phyloP scores from a whole-genome alignment of 352 stramenopile genomes.

The Phytopythium boreale region DNA sequence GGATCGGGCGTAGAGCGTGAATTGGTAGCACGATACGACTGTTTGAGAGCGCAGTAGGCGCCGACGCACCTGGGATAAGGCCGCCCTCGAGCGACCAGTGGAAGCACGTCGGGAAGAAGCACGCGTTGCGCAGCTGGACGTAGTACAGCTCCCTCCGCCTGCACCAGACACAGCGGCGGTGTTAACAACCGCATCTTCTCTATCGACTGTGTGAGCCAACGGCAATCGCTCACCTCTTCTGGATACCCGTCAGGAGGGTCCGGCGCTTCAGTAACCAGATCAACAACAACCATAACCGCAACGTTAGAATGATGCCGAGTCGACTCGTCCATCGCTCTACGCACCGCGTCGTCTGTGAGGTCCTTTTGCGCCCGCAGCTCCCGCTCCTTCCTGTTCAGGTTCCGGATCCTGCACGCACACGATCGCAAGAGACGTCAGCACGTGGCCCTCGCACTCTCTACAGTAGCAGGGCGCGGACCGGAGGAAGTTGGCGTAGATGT shows the following conservation, averaged over 20 bases:
- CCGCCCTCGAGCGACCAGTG: slow-evolving; percentile 78
- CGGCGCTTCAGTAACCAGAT: slow-evolving; percentile 19
- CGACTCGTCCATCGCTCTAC: neutral
- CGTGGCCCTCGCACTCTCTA: neutral
- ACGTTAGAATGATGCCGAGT: neutral
- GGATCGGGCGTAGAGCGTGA: neutral
- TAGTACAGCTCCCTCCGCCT: slow-evolving; percentile 77
- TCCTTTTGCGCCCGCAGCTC: slow-evolving; percentile 44
- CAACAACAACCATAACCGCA: neutral
- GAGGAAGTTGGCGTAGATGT: slow-evolving; percentile 75
- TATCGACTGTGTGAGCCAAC: neutral
- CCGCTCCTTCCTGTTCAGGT: slow-evolving; percentile 57
- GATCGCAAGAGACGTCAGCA: neutral
- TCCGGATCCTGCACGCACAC: slow-evolving; percentile 39
- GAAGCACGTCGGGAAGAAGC: slow-evolving; percentile 73
- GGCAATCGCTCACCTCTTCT: slow-evolving; percentile 29
- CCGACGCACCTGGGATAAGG: slow-evolving; percentile 51
- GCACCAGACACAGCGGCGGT: neutral
- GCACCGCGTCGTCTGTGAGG: slow-evolving; percentile 56
- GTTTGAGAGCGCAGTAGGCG: neutral
- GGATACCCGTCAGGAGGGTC: slow-evolving; percentile 39
- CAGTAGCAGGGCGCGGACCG: slow-evolving; percentile 32
- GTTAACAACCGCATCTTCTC: neutral
- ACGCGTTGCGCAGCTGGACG: slow-evolving; percentile 77
- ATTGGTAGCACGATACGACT: neutral